Conservation (phyloP, 306 rosid species). For the Corylus americana region DNA sequence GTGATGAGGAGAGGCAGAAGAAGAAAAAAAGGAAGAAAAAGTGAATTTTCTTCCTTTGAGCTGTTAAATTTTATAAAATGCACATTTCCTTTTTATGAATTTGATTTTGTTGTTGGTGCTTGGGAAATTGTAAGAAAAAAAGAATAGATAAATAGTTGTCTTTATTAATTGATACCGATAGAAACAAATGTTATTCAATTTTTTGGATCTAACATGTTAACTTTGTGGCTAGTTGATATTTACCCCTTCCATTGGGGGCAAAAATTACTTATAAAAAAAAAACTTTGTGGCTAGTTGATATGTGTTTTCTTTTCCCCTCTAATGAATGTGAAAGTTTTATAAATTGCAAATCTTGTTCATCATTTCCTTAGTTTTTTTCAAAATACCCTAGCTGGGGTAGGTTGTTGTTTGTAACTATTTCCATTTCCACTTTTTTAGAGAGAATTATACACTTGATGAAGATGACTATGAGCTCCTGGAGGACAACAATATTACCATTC, state of each 20-base stretch:
- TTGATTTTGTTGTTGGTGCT: not conserved
- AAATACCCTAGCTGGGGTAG: not conserved
- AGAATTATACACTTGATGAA: constrained; percentile 90
- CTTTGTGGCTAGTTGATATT: not conserved
- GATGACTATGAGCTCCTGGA: constrained; percentile 93
- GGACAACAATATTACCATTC: constrained; percentile 86
- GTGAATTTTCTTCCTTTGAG: constrained; percentile 33
- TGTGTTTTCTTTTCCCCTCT: not conserved
- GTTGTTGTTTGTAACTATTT: constrained; percentile 18
- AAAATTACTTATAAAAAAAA: too few relatives aligned
- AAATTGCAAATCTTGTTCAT: not conserved
- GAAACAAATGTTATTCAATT: not conserved
- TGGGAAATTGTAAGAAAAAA: not conserved
- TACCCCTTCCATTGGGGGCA: too few relatives aligned
- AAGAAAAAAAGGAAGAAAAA: constrained; percentile 94
- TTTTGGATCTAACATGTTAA: not conserved
- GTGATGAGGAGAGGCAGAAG: constrained; percentile 91
- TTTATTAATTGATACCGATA: not conserved
- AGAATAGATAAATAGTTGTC: not conserved
- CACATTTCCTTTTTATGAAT: not conserved
- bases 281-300: not conserved
- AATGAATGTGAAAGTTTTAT: not conserved
- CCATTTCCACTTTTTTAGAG: constrained; percentile 49
- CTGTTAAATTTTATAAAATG: not conserved
- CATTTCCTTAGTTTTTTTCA: not conserved